These are phyloP conservation scores for Fusarium buxicola DNA, from an alignment of 2,329 filamentous ascomycete species.

Conservation along the genomic window DNA sequence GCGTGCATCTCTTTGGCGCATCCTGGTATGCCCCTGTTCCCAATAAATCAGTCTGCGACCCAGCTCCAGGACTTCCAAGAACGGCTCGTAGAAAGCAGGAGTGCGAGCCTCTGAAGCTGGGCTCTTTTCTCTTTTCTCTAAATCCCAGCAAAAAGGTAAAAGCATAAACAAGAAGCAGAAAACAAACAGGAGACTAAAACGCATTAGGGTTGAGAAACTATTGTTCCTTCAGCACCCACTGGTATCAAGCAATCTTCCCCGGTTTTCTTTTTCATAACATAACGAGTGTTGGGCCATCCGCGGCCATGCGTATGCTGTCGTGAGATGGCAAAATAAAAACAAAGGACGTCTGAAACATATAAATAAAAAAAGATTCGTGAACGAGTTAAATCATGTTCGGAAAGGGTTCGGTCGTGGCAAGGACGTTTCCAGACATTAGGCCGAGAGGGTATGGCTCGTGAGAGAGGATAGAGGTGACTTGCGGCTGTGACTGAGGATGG, in stretches of 20 bases:
- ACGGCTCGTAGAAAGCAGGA: slow-evolving; percentile 14
- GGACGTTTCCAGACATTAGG: slow-evolving; percentile 41
- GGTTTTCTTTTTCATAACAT: slow-evolving; percentile 43
- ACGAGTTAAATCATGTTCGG: slow-evolving; percentile 47
- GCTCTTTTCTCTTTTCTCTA: slow-evolving; percentile 28
- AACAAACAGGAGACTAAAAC: slow-evolving; percentile 38
- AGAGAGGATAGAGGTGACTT: slow-evolving; percentile 36
- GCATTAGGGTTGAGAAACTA: slow-evolving; percentile 23
- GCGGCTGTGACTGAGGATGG: slow-evolving; percentile 44
- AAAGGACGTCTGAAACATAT: slow-evolving; percentile 33
- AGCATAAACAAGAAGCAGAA: slow-evolving; percentile 29
- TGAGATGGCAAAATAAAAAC: slow-evolving; percentile 37
- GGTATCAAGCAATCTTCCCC: slow-evolving; percentile 44
- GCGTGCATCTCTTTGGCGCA: slow-evolving; percentile 9
- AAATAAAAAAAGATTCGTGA: slow-evolving; percentile 28
- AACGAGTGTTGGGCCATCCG: slow-evolving; percentile 43
- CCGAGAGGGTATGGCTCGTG: slow-evolving; percentile 37
- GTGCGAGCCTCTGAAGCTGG: slow-evolving; percentile 9
- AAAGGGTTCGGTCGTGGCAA: slow-evolving; percentile 43
- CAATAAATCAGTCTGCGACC: slow-evolving; percentile 10
- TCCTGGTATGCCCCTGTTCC: slow-evolving; percentile 24
- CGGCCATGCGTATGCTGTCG: slow-evolving; percentile 42
- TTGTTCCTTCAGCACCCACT: slow-evolving; percentile 32
- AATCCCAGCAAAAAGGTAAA: slow-evolving; percentile 11
- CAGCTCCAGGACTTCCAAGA: slow-evolving; percentile 12